These are phyloP conservation scores for Botrytis deweyae DNA, from an alignment of 2,329 filamentous ascomycete genomes.

Conservation along the genomic window DNA sequence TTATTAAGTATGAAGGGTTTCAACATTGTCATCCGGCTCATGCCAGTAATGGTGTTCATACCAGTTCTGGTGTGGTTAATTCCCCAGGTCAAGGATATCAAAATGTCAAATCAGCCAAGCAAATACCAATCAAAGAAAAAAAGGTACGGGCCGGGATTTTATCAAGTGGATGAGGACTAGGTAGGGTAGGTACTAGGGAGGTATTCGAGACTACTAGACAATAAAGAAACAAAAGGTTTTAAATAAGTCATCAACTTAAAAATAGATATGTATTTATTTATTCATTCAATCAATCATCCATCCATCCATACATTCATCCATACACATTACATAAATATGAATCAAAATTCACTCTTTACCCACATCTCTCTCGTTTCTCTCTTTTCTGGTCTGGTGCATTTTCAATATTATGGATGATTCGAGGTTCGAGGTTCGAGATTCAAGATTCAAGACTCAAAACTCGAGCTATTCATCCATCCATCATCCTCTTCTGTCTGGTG, in stretches of 20 bases:
- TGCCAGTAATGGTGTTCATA: background rate
- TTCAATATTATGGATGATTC: background rate
- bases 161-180: background rate
- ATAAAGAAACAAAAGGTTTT: background rate
- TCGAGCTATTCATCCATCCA: too few species aligned
- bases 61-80: too few species aligned
- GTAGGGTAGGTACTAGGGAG: too few species aligned
- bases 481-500: background rate
- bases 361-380: background rate
- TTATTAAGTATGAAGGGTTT: background rate
- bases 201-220: background rate
- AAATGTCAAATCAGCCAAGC: background rate
- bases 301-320: background rate
- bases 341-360: background rate
- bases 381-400: background rate
- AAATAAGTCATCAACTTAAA: background rate
- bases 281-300: too few species aligned
- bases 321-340: background rate
- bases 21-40: background rate
- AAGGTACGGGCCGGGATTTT: background rate
- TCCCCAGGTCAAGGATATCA: too few species aligned
- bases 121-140: background rate
- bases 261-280: background rate
- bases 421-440: background rate
- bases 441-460: background rate